These are phyloP conservation scores for Solanum aculeatissimum DNA, from an alignment of 305 asterid species.

Conservation along the genomic window DNA sequence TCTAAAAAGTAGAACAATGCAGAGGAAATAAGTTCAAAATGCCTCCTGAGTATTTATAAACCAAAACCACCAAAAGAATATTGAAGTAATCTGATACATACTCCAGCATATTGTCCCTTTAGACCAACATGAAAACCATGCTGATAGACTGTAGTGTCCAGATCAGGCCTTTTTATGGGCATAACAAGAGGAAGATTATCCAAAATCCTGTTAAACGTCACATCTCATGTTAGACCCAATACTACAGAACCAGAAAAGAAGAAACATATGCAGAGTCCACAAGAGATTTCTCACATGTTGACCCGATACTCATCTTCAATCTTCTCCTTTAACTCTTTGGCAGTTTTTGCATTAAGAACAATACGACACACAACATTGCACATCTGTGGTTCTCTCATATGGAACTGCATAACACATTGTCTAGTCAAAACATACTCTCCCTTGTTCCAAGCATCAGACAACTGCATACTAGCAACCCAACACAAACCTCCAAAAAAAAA, in stretches of 20 bases:
- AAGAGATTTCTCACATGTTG: conserved; percentile 25
- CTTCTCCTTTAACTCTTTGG: conserved; percentile 38
- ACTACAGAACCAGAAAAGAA: not conserved
- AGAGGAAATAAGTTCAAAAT: not conserved
- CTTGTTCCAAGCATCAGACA: not conserved
- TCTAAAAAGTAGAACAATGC: conserved; percentile 20
- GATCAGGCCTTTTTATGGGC: conserved; percentile 59
- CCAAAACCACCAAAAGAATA: not conserved
- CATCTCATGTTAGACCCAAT: not conserved
- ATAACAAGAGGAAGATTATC: conserved; percentile 90
- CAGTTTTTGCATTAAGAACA: conserved; percentile 29
- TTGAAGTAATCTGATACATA: conserved; percentile 27
- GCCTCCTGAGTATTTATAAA: not conserved
- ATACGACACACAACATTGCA: conserved; percentile 23
- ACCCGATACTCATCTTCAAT: conserved; percentile 38
- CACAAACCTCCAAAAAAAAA: not conserved
- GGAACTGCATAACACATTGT: conserved; percentile 39
- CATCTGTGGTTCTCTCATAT: conserved; percentile 37
- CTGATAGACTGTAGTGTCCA: conserved; percentile 43
- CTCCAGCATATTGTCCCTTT: conserved; percentile 78
- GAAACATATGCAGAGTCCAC: not conserved
- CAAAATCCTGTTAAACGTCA: conserved; percentile 56
- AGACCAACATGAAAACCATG: conserved; percentile 84
- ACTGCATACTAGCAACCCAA: not conserved
- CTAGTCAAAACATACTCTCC: conserved; percentile 3